A percentile compares a stretch with the other conserved stretches of the same genome.
phyloP scores from a whole-genome alignment of 768 basidiomycete species.

The Tricholoma sp. region DNA sequence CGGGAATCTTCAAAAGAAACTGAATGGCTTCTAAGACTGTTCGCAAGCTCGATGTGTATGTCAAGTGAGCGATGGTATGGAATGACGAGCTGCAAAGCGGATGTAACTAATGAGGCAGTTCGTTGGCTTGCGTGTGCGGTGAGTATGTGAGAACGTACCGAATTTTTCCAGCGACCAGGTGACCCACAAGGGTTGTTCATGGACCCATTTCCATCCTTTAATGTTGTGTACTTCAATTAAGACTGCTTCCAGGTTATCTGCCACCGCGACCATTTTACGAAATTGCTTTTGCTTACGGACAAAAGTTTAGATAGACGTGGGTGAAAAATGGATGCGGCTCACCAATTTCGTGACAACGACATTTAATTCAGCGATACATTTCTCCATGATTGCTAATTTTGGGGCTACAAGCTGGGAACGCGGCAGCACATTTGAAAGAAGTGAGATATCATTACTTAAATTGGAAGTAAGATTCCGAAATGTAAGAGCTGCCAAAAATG shows the following conservation, averaged over 20 bases:
- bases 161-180: slow-evolving; percentile 82
- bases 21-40: slow-evolving; percentile 57
- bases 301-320: neutral
- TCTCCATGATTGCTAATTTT: slow-evolving; percentile 65
- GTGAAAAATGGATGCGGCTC: slow-evolving; percentile 5
- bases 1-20: slow-evolving; percentile 67
- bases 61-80: slow-evolving; percentile 65
- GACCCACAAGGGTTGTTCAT: slow-evolving; percentile 69
- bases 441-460: slow-evolving; percentile 57
- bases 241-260: slow-evolving; percentile 62
- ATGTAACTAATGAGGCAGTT: slow-evolving; percentile 37
- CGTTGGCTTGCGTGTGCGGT: neutral
- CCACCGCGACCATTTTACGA: slow-evolving; percentile 51
- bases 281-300: slow-evolving; percentile 61
- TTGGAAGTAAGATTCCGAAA: slow-evolving; percentile 6
- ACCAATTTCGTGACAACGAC: slow-evolving; percentile 61
- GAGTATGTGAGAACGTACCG: slow-evolving; percentile 33
- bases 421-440: slow-evolving; percentile 53
- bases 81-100: slow-evolving; percentile 48
- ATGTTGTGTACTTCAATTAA: slow-evolving; percentile 64
- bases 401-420: slow-evolving; percentile 55
- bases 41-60: slow-evolving; percentile 50
- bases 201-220: slow-evolving; percentile 70
- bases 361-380: slow-evolving; percentile 54
- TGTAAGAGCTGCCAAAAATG: slow-evolving; percentile 4